A percentile compares a stretch with the other conserved stretches of the same genome.
These are phyloP conservation scores for Setaria italica DNA, from an alignment of 202 grass and related monocot genomes.

Conservation along the genomic window DNA sequence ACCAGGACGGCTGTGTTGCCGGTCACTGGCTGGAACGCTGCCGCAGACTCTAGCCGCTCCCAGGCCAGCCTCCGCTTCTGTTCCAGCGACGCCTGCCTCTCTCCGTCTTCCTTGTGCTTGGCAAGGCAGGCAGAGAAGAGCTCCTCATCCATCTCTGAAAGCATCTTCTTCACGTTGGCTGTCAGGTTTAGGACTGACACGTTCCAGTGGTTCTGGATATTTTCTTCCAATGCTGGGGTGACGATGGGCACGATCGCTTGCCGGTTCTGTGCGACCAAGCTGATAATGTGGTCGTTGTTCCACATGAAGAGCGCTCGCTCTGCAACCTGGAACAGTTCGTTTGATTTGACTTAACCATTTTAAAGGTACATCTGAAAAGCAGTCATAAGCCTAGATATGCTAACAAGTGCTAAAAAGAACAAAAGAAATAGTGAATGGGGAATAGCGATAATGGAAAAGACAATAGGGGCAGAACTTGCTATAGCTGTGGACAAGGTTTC, in stretches of 20 bases:
- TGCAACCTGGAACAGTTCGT: constrained; percentile 56
- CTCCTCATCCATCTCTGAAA: constrained; percentile 70
- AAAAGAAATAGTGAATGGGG: not conserved
- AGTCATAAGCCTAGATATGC: not conserved
- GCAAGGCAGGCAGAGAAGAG: constrained; percentile 54
- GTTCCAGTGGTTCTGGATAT: constrained; percentile 63
- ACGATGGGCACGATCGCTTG: constrained; percentile 60
- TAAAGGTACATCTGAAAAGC: not conserved
- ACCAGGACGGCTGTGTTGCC: constrained; percentile 80
- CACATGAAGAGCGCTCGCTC: constrained; percentile 72
- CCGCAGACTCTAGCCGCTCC: constrained; percentile 59
- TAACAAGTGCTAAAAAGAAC: not conserved
- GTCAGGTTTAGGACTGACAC: constrained; percentile 62
- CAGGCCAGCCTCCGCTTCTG: constrained; percentile 57
- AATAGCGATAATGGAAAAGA: not conserved
- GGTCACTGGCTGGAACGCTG: constrained; percentile 65
- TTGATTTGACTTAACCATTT: not conserved
- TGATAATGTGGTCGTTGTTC: constrained; percentile 69
- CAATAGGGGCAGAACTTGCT: not conserved
- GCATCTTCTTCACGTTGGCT: constrained; percentile 62
- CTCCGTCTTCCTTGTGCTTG: constrained; percentile 54
- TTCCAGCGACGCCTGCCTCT: constrained; percentile 38
- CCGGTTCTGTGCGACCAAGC: constrained; percentile 60
- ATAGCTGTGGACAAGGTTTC: not conserved
- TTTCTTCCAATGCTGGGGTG: constrained; percentile 56